Conservation (phyloP, 768 basidiomycete species). For the Tubosaeta sp. region DNA sequence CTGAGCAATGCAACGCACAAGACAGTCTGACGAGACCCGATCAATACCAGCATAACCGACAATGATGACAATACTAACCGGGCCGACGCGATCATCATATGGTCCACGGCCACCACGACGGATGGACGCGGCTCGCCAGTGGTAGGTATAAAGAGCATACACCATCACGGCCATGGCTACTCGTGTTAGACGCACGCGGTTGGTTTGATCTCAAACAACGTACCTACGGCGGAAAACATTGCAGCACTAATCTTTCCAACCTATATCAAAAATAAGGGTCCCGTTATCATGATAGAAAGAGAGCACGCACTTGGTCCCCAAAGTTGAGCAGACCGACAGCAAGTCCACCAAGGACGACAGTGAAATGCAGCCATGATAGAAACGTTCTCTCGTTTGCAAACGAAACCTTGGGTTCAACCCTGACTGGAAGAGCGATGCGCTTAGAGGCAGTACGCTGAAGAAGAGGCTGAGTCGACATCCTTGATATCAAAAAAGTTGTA, state of each 20-base stretch:
- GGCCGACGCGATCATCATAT: slow-evolving; percentile 94
- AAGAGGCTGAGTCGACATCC: slow-evolving; percentile 96
- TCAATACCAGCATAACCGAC: slow-evolving; percentile 11
- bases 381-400: slow-evolving; percentile 96
- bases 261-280: slow-evolving; percentile 33
- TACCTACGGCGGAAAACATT: slow-evolving; percentile 94
- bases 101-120: slow-evolving; percentile 88
- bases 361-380: slow-evolving; percentile 97
- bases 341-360: slow-evolving; percentile 94
- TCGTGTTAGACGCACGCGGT: slow-evolving; percentile 8
- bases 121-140: slow-evolving; percentile 94
- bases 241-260: slow-evolving; percentile 94
- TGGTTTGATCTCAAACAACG: slow-evolving; percentile 23
- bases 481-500: not conserved
- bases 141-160: slow-evolving; percentile 93
- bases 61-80: slow-evolving; percentile 53
- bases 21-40: slow-evolving; percentile 52
- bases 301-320: slow-evolving; percentile 73
- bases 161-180: slow-evolving; percentile 95
- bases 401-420: slow-evolving; percentile 92
- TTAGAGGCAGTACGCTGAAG: slow-evolving; percentile 91
- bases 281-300: not conserved
- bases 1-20: slow-evolving; percentile 79
- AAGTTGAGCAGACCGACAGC: slow-evolving; percentile 97
- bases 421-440: slow-evolving; percentile 94